A percentile compares a stretch with the other conserved stretches of the same genome.
Conservation (phyloP, 139 green algal species). For the Chlorella sp. region DNA sequence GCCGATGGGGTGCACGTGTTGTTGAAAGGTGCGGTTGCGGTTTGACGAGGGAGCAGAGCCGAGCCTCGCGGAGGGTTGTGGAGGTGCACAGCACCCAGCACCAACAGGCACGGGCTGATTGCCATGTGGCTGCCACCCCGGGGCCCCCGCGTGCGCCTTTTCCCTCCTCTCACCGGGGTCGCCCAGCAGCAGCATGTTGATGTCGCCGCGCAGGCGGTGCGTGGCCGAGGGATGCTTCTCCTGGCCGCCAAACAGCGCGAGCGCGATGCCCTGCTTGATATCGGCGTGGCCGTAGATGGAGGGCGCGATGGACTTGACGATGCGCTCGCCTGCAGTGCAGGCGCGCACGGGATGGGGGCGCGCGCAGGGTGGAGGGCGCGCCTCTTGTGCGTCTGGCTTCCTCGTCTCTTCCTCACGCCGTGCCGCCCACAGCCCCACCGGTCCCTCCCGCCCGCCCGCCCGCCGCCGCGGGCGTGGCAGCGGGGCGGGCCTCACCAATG, state of each 20-base stretch:
- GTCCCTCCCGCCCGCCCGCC: neutral
- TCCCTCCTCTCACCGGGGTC: constrained; percentile 88
- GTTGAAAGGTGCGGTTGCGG: too few species aligned
- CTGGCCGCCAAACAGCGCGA: constrained; percentile 95
- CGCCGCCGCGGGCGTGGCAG: neutral
- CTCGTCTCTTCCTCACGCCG: neutral
- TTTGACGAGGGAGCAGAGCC: too few species aligned
- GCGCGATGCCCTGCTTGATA: constrained; percentile 96
- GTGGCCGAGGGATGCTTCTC: constrained; percentile 71
- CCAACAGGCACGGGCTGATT: too few species aligned
- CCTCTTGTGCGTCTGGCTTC: too few species aligned
- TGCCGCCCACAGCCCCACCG: neutral
- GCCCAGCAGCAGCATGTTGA: constrained; percentile 98
- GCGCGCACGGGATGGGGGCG: neutral
- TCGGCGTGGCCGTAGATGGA: constrained; percentile 98
- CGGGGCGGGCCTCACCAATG: constrained; percentile 60
- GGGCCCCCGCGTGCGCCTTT: too few species aligned
- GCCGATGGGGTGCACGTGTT: too few species aligned
- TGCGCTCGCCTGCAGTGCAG: constrained; percentile 63
- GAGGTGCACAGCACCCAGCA: too few species aligned
- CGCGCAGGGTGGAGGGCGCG: too few species aligned
- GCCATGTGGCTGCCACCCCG: too few species aligned
- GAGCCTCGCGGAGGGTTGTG: too few species aligned
- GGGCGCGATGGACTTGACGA: constrained; percentile 95
- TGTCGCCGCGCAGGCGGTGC: constrained; percentile 91